Evolutionary conservation across 768 basidiomycete species (phyloP).

Genomic region (Tremella yokohamensis): DNA sequence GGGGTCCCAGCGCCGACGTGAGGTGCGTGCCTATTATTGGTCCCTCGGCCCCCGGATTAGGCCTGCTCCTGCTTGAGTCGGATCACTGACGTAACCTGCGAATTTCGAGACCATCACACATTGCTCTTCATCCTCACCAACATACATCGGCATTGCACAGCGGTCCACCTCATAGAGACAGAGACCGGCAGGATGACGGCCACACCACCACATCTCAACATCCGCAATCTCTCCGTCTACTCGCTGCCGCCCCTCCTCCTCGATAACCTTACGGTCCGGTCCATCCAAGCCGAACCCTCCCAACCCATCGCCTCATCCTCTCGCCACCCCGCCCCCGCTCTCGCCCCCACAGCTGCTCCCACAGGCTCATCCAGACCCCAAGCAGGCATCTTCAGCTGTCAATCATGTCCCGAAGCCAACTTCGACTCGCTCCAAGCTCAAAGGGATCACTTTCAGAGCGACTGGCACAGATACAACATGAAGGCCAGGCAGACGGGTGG

Average conservation of each 20-base stretch:
- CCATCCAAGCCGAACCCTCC: conserved; percentile 53
- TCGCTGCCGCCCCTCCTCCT: conserved; percentile 68
- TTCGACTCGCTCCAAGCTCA: conserved; percentile 79
- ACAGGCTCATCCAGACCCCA: background rate
- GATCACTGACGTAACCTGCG: conserved; percentile 2
- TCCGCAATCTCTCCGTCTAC: conserved; percentile 55
- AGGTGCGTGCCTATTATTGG: no score
- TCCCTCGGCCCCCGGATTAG: no score
- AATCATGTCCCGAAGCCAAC: conserved; percentile 54
- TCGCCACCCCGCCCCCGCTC: conserved; percentile 24
- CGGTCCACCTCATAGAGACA: background rate
- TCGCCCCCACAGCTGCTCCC: conserved; percentile 41
- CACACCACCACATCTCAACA: conserved; percentile 12
- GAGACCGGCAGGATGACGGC: background rate
- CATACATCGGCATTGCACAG: background rate
- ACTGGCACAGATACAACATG: conserved; percentile 98
- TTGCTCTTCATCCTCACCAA: background rate
- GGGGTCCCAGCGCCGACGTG: no score
- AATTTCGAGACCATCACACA: conserved; percentile 1
- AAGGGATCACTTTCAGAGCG: conserved; percentile 78
- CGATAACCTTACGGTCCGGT: conserved; percentile 67
- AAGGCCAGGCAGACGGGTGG: conserved; percentile 62
- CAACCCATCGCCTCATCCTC: background rate
- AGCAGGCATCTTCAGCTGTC: conserved; percentile 36
- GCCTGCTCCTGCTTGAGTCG: background rate